Conservation (phyloP, 345 rosid species). For the Eucalyptus sp. region DNA sequence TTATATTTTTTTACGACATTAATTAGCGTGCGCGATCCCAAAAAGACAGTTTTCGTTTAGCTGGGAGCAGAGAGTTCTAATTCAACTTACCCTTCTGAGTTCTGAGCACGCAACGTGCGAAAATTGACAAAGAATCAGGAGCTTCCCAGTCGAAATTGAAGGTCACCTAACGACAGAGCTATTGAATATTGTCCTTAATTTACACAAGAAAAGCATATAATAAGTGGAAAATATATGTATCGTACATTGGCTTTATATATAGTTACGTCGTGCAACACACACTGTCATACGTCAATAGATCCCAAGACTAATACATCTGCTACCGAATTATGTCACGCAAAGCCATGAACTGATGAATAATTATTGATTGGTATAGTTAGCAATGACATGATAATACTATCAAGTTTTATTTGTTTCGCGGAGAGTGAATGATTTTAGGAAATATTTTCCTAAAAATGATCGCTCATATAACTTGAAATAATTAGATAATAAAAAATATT, state of each 20-base stretch:
- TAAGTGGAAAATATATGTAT: not conserved
- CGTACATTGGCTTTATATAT: not conserved
- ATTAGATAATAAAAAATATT: not conserved
- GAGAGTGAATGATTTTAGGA: not conserved
- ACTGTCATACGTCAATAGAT: not conserved
- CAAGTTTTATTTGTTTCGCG: not conserved
- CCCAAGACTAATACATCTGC: not conserved
- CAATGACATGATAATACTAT: not conserved
- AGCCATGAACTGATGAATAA: not conserved
- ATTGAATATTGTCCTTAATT: not conserved
- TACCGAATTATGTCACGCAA: not conserved
- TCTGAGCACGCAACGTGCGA: not conserved
- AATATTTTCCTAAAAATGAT: not conserved
- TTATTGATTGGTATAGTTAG: not conserved
- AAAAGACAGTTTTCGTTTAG: not conserved
- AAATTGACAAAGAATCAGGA: not conserved
- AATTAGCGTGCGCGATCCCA: not conserved
- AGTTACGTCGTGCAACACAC: not conserved
- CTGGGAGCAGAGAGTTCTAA: not conserved
- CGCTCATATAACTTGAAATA: not conserved
- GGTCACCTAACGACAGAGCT: not conserved
- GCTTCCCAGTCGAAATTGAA: not conserved
- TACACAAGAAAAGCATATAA: not conserved
- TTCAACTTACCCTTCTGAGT: not conserved
- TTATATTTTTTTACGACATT: not conserved